Conservation (phyloP, 495 filamentous ascomycete species). For the Gamarada debralockiae region DNA sequence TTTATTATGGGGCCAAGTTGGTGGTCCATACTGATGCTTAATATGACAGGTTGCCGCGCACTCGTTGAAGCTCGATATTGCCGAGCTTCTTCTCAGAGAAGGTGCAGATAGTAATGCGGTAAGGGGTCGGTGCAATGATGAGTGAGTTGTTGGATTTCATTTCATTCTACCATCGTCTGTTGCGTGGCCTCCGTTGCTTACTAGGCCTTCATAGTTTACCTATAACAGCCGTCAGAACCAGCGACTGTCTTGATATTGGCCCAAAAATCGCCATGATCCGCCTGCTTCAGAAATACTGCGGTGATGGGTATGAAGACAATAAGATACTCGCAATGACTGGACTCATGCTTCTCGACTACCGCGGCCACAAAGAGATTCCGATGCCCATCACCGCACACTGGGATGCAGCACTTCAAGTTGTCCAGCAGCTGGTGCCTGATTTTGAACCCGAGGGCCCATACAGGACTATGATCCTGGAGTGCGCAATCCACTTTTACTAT, state of each 20-base stretch:
- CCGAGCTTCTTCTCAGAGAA: too few species aligned
- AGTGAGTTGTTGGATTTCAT: too few species aligned
- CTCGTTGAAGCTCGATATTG: too few species aligned
- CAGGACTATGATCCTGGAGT: too few species aligned
- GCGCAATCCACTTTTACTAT: too few species aligned
- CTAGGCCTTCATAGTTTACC: conserved; percentile 4
- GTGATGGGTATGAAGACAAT: neutral
- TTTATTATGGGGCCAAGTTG: conserved; percentile 4
- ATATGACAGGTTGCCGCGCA: neutral
- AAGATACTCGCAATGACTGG: neutral
- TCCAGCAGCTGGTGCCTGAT: neutral
- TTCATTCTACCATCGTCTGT: too few species aligned
- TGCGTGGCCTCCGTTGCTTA: too few species aligned
- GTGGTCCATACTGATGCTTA: neutral
- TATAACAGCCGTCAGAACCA: neutral
- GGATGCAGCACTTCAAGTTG: neutral
- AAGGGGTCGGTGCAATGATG: too few species aligned
- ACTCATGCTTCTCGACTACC: conserved; percentile 1
- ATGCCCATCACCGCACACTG: neutral
- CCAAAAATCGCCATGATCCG: conserved; percentile 9
- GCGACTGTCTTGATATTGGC: neutral
- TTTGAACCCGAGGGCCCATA: neutral
- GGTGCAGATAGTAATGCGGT: too few species aligned
- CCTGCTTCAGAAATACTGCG: conserved; percentile 1
- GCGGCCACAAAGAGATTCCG: neutral